Evolutionary conservation across 768 basidiomycete genomes (phyloP), one percentile per base, ranked within the genome.

Genomic region (Suillus hirtellus): DNA sequence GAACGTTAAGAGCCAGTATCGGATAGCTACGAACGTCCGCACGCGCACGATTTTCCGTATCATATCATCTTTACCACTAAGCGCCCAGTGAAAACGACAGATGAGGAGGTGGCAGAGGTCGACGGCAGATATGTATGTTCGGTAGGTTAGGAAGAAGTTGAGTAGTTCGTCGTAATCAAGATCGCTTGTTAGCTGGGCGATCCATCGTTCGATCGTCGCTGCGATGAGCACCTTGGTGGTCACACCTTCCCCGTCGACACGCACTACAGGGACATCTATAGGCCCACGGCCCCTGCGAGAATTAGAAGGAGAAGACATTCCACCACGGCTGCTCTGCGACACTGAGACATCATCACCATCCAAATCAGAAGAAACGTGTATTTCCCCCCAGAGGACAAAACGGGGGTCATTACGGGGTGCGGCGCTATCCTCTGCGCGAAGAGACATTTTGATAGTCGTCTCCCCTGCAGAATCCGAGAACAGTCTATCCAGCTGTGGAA

Each of bases 191-290:
- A 96, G 78, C 70, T 96, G 93, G 1, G 92, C 93, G 61, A 97
- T 89, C 92, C 93, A 94, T 0, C 95, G 88, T 73, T 96, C 95
- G 69, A 96, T 93, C 3, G 93, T 95, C 4, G 94, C 94, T 0
- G 93, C 95, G 15, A 96, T 79, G n/a, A 96, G 79, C 31, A 92
- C 79, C 66, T 71, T 76, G 60, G 72, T 75, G 65, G 71, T 75
- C 34, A 70, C 78, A 46, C 77, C 40, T 42, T 69, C 72, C 19
- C 65, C 47, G 1, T 69, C 66, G 43, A 72, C 64, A 40, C 65
- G 73, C 11, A 75, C 47, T 50, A 72, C 60, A 64, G 78, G 65
- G 68, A 79, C 34, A 61, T 73, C 68, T 11, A 66, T 42, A 0
- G 70, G 72, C 7, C 65, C 66, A 60, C 65, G 74, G 6, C 72